Conservation (phyloP, 768 basidiomycete species). For the Tremella mesenterica region DNA sequence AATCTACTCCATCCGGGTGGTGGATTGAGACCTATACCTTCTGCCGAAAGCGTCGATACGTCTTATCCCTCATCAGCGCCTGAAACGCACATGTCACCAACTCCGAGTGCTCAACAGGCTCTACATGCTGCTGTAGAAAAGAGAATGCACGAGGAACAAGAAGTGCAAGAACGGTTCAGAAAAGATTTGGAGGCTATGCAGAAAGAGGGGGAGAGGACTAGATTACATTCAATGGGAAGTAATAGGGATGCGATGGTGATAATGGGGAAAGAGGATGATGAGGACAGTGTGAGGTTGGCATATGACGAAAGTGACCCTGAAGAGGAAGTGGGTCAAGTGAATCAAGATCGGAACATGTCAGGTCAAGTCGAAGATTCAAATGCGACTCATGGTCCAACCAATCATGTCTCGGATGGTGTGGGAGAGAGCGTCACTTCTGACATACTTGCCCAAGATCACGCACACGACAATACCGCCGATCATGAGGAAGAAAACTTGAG, state of each 20-base stretch:
- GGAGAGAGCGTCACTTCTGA: too few species aligned
- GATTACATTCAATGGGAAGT: conserved; percentile 1
- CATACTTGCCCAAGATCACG: too few species aligned
- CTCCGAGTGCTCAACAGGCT: conserved; percentile 21
- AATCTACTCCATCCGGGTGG: neutral
- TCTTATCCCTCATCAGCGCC: neutral
- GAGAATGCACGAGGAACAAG: conserved; percentile 19
- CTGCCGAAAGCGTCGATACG: neutral
- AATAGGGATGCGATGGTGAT: conserved; percentile 3
- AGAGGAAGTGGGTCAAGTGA: neutral
- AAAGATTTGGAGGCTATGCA: conserved; percentile 13
- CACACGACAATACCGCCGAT: too few species aligned
- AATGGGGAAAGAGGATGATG: conserved; percentile 3
- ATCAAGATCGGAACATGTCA: too few species aligned
- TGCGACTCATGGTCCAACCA: too few species aligned
- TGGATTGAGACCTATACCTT: neutral
- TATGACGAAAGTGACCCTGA: conserved; percentile 28
- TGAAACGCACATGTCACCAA: conserved; percentile 9
- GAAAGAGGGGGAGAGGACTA: neutral
- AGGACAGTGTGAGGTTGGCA: conserved; percentile 26
- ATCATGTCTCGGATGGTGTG: too few species aligned
- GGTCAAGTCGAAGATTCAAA: too few species aligned
- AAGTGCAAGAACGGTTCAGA: conserved; percentile 29
- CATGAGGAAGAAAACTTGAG: too few species aligned
- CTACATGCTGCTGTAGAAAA: conserved; percentile 18